These are phyloP conservation scores for Coelastrella sp. DNA, from an alignment of 139 green algal species.

Conservation along the genomic window DNA sequence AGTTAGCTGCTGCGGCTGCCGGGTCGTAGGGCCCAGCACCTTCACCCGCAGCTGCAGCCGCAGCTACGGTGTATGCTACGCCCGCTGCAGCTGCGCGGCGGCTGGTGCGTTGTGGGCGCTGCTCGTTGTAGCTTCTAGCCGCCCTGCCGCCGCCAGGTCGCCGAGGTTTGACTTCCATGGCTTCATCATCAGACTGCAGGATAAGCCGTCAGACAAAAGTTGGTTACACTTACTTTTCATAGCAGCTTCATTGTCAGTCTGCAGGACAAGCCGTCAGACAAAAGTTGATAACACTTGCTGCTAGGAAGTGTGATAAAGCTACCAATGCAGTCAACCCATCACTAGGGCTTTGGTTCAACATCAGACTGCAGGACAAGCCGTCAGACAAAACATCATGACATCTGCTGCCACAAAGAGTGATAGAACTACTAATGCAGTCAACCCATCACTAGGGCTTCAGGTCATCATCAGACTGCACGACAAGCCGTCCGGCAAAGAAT, in stretches of 20 bases:
- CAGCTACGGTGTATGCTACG: slow-evolving; percentile 30
- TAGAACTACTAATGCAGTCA: no score
- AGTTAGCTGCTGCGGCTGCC: not conserved
- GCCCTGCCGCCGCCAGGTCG: slow-evolving; percentile 14
- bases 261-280: not conserved
- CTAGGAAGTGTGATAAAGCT: no score
- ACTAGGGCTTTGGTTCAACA: no score
- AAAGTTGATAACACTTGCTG: no score
- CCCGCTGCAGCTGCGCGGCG: slow-evolving; percentile 32
- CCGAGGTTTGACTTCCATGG: slow-evolving; percentile 26
- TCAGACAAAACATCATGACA: no score
- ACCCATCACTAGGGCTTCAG: no score
- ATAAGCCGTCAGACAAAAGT: not conserved
- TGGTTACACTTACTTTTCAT: no score
- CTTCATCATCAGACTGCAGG: slow-evolving; percentile 16
- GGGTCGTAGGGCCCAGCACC: not conserved
- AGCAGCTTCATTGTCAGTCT: no score
- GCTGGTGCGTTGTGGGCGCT: not conserved
- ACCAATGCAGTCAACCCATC: no score
- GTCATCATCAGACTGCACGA: no score
- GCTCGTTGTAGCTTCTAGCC: not conserved
- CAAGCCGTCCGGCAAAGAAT: no score
- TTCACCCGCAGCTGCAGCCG: not conserved
- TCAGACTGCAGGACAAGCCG: not conserved
- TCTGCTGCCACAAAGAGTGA: no score